phyloP scores from a whole-genome alignment of 176 grass and related monocot genomes.

The Oryza punctata region DNA sequence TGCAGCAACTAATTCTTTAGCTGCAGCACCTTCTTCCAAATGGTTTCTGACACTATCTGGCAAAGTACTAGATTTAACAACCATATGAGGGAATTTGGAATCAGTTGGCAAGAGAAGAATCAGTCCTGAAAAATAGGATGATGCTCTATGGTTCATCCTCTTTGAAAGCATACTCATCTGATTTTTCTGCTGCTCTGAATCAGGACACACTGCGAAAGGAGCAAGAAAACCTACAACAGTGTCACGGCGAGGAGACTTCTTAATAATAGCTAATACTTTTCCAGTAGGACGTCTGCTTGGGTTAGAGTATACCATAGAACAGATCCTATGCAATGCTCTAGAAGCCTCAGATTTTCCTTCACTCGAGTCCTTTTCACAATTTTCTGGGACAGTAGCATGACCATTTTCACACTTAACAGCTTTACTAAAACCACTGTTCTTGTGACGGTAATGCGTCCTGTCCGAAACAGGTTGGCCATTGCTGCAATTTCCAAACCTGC shows the following conservation, averaged over 20 bases:
- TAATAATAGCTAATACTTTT: constrained; percentile 76
- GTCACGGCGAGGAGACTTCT: constrained; percentile 67
- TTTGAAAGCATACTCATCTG: constrained; percentile 35
- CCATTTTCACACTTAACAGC: constrained; percentile 63
- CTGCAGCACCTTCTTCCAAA: constrained; percentile 55
- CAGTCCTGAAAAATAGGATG: constrained; percentile 28
- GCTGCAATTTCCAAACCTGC: constrained; percentile 41
- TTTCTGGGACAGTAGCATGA: constrained; percentile 44
- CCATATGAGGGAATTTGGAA: constrained; percentile 83
- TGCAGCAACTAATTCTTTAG: constrained; percentile 78
- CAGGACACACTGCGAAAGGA: constrained; percentile 49
- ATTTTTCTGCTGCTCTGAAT: constrained; percentile 51
- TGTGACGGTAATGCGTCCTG: constrained; percentile 56
- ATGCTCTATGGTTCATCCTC: constrained; percentile 48
- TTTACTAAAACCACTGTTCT: constrained; percentile 73
- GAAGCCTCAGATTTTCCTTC: constrained; percentile 49
- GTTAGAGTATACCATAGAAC: constrained; percentile 65
- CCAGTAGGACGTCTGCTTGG: constrained; percentile 82
- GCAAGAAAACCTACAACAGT: constrained; percentile 84
- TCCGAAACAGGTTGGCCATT: constrained; percentile 39
- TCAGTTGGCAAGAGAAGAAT: constrained; percentile 68
- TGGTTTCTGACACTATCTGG: constrained; percentile 61
- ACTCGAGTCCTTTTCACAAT: constrained; percentile 28
- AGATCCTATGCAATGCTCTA: constrained; percentile 72
- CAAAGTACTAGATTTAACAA: constrained; percentile 55